phyloP scores from a whole-genome alignment of 129 eudicot species.

The Pulicaria dysenterica region DNA sequence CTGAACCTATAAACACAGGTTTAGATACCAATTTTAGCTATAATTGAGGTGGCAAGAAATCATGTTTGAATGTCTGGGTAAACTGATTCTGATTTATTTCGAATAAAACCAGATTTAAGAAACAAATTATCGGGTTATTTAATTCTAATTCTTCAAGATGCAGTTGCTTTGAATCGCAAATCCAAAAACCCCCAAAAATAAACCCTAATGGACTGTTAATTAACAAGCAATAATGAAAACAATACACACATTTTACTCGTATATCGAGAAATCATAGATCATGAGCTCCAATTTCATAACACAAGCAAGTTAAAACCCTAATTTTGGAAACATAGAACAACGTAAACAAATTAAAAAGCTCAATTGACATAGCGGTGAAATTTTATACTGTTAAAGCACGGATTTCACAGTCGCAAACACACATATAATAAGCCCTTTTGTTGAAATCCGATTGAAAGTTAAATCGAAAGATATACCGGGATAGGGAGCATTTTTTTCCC shows the following conservation, averaged over 20 bases:
- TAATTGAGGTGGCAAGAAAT: no score
- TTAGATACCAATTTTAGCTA: neutral
- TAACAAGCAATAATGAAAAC: neutral
- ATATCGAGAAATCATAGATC: neutral
- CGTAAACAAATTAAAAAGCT: neutral
- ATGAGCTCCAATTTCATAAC: neutral
- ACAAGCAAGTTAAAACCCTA: conserved; percentile 2
- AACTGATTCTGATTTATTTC: neutral
- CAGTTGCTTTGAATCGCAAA: neutral
- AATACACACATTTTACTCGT: conserved; percentile 3
- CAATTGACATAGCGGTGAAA: neutral
- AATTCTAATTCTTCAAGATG: neutral
- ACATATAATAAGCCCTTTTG: neutral
- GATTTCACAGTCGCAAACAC: conserved; percentile 9
- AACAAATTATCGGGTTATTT: neutral
- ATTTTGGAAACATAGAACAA: conserved; percentile 1
- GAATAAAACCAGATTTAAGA: neutral
- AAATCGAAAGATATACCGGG: conserved; percentile 39
- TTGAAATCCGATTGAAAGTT: neutral
- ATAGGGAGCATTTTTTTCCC: conserved; percentile 66
- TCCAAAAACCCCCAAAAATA: neutral
- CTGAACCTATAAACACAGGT: conserved; percentile 45
- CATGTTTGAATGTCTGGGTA: neutral
- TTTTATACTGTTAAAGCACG: neutral
- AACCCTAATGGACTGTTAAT: neutral